Evolutionary conservation across 192 early-diverging fungal genomes (phyloP), one percentile per base, ranked within the genome.

Genomic region (Martensiomyces pterosporus): DNA sequence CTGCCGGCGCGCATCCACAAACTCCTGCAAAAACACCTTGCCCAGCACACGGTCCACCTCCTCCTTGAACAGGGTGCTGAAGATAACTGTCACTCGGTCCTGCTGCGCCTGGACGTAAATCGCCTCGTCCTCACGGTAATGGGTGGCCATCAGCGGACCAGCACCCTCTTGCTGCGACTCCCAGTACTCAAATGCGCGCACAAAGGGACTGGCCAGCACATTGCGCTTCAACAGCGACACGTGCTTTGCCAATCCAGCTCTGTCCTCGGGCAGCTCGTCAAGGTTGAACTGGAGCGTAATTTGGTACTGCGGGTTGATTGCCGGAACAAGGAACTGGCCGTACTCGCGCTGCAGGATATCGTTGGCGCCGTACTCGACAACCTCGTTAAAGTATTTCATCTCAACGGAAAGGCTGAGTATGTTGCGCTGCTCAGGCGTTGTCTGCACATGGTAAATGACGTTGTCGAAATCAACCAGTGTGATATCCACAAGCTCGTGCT

Each of bases 11-110:
- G 93, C 96, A 78, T 99, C 96, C 21, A 95, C 93, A 75, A 99
- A 99, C 85, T 99, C 96, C 82, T 97, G 94, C 49, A 99, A 75
- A 65, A 99, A 99, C 24, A 99, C 91, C 52, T 85, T 89, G 39
- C 93, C 97, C 72, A 92, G 87, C 52, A 99, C 86, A 24, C 85
- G 82, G 62, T 99, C 97, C 9, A 92, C 90, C 57, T 99, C 97
- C 49, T 99, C 97, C 69, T 93, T 93, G 73, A 99, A 99, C 66
- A 83, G 76, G 9, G 93, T 96, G 24, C 87, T 90, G 72, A 97
- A 99, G 41, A 97, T 93, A 17, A 97, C 94, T 2, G 97, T 99
- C 35, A 99, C 92, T 24, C 94, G 85, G 65, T 99, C 97, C 24
- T 86, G 76, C 56, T 81, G 82, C 25, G 91, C 87, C 61, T 92